A percentile compares a stretch with the other conserved stretches of the same genome.
Evolutionary conservation across 106 monocot species (phyloP).

Genomic region (Platanthera guangdongensis): DNA sequence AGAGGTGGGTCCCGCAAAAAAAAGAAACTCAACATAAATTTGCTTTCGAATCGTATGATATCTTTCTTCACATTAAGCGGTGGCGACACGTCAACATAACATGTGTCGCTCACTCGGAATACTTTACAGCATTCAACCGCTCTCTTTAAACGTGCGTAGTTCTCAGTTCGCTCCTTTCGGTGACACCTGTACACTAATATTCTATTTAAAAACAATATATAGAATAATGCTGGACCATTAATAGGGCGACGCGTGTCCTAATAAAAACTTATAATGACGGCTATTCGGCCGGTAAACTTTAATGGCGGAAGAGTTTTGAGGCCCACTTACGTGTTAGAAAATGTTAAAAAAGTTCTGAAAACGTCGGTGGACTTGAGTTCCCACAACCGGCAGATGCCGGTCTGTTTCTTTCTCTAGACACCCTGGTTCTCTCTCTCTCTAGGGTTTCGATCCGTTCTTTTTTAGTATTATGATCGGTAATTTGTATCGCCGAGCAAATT

Average conservation of each 20-base stretch:
- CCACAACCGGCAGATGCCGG: slow-evolving; percentile 4
- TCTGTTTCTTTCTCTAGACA: too few species aligned
- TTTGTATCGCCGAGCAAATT: not conserved
- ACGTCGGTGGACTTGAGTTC: not conserved
- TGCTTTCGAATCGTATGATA: not conserved
- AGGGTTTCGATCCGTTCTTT: not conserved
- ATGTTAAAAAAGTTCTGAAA: not conserved
- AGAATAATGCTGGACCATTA: not conserved
- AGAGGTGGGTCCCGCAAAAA: too few species aligned
- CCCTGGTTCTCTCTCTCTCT: not conserved
- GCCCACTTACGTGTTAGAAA: not conserved
- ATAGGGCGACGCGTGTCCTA: not conserved
- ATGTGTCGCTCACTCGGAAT: not conserved
- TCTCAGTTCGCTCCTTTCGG: not conserved
- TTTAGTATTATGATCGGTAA: not conserved
- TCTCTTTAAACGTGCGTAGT: not conserved
- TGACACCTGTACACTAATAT: not conserved
- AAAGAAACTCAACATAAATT: too few species aligned
- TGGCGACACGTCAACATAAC: not conserved
- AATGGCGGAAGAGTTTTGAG: not conserved
- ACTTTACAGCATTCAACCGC: not conserved
- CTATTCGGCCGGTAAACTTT: not conserved
- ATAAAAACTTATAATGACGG: not conserved
- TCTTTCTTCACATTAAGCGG: not conserved
- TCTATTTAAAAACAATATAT: not conserved